phyloP scores from a whole-genome alignment of 1,284 basidiomycete genomes.

The Ustilago sp. region DNA sequence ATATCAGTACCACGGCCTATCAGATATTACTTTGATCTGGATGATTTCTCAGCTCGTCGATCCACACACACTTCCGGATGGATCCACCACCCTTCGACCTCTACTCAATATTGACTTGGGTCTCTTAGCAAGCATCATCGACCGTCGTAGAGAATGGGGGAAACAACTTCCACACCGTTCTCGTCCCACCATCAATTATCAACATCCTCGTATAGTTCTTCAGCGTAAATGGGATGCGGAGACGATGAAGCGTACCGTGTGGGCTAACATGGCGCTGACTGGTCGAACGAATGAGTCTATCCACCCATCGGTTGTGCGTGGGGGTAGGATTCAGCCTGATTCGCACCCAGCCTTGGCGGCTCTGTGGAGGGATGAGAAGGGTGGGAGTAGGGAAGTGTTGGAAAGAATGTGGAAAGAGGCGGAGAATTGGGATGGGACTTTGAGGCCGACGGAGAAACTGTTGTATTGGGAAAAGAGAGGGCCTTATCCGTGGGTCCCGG shows the following conservation, averaged over 20 bases:
- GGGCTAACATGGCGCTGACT: slow-evolving; percentile 32
- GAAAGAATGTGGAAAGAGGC: slow-evolving; percentile 43
- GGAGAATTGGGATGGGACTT: slow-evolving; percentile 12
- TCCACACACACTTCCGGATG: slow-evolving; percentile 29
- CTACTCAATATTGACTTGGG: slow-evolving; percentile 51
- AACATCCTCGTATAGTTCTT: slow-evolving; percentile 20
- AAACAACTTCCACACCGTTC: slow-evolving; percentile 50
- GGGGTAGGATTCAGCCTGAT: slow-evolving; percentile 26
- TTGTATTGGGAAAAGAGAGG: slow-evolving; percentile 27
- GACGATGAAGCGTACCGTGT: slow-evolving; percentile 34
- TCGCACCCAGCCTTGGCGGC: slow-evolving; percentile 32
- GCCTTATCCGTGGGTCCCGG: slow-evolving; percentile 34
- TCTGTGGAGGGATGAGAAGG: slow-evolving; percentile 10
- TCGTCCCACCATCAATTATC: slow-evolving; percentile 28
- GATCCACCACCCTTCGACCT: slow-evolving; percentile 31
- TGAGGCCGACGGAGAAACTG: slow-evolving; percentile 42
- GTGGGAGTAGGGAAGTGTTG: slow-evolving; percentile 12
- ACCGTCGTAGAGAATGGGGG: slow-evolving; percentile 49
- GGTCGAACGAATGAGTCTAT: slow-evolving; percentile 43
- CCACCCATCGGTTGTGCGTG: slow-evolving; percentile 49
- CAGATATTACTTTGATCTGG: slow-evolving; percentile 64
- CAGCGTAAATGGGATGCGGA: slow-evolving; percentile 13
- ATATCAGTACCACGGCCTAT: slow-evolving; percentile 59
- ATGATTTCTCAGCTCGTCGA: slow-evolving; percentile 61
- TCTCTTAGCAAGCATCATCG: slow-evolving; percentile 34